Conservation (phyloP, 305 asterid species). For the Euphrasia arctica region DNA sequence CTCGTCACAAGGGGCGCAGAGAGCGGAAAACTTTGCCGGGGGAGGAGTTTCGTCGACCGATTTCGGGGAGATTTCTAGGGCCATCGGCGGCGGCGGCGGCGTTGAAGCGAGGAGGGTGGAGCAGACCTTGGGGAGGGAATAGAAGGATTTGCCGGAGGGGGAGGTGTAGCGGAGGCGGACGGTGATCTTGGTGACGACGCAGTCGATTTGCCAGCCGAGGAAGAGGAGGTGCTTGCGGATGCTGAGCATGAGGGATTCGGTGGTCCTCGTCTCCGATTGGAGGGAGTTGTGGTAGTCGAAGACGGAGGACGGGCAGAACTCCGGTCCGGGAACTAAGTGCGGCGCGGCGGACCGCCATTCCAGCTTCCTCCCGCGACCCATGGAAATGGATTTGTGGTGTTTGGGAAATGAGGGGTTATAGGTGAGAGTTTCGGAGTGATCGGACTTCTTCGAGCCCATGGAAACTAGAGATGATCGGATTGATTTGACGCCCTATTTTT, state of each 20-base stretch:
- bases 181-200: background rate
- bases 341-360: conserved; percentile 47
- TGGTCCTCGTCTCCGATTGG: conserved; percentile 5
- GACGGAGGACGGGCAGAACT: conserved; percentile 44
- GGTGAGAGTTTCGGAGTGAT: too few relatives aligned
- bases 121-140: conserved; percentile 40
- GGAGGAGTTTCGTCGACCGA: background rate
- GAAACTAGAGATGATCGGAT: background rate
- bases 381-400: background rate
- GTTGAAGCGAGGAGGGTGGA: too few relatives aligned
- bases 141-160: conserved; percentile 36
- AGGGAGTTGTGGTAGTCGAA: conserved; percentile 21
- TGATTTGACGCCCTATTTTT: background rate
- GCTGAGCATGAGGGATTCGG: conserved; percentile 6
- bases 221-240: conserved; percentile 53
- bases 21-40: conserved; percentile 26
- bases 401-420: too few relatives aligned
- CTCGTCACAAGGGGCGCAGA: conserved; percentile 9
- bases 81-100: background rate
- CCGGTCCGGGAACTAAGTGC: conserved; percentile 38
- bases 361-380: background rate
- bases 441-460: too few relatives aligned
- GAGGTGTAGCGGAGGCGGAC: conserved; percentile 41
- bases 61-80: conserved; percentile 23
- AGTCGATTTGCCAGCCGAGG: conserved; percentile 62